Base-by-base conservation (phyloP, 2,329 filamentous ascomycete species). In the Microsporum audouinii region DNA sequence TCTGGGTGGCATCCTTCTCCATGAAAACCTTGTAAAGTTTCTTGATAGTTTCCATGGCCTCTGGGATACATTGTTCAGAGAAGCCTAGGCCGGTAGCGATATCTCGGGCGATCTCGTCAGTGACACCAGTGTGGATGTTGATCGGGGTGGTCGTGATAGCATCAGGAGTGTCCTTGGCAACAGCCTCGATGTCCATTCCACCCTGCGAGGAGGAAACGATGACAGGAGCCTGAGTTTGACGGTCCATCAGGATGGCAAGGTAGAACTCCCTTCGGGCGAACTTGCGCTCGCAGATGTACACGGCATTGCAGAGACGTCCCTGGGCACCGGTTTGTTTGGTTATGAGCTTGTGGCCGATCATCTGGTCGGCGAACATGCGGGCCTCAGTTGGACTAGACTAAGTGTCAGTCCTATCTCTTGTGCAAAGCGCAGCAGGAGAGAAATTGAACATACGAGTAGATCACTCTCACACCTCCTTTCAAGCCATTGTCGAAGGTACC, bases 261-360 rank as follows among this genome's bases (percentile, higher is more conserved):
- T 99, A 99, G 82, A 99, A 99, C 79, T 99, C 94, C 74, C 94
- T 88, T 69, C 94, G 91, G 70, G 94, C 94, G 73, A 96, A 99
- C 83, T 99, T 99, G 84, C 94, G 91, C 84, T 99, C 94, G 80
- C 92, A 95, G 75, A 99, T 97, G 82, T 95, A 97, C 75, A 99
- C 94, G 66, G 91, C 84, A 78, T 89, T 97, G 84, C 94, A 99
- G 75, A 95, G 85, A 76, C 94, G 90, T 73, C 94, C 94, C 70
- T 78, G 84, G 69, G 92, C 89, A 76, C 94, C 94, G 63, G 94
- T 99, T 83, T 99, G 94, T 86, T 99, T 99, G 77, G 94, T 99
- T 79, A 99, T 85, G 78, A 99, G 90, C 80, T 96, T 96, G 82
- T 99, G 92, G 74, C 94, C 94, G 78, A 99, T 97, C 94, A 99